Percentiles rank a stretch among this genome's conserved stretches.
Conservation (phyloP, 139 green algal genomes). For the Zygnema cylindricum region DNA sequence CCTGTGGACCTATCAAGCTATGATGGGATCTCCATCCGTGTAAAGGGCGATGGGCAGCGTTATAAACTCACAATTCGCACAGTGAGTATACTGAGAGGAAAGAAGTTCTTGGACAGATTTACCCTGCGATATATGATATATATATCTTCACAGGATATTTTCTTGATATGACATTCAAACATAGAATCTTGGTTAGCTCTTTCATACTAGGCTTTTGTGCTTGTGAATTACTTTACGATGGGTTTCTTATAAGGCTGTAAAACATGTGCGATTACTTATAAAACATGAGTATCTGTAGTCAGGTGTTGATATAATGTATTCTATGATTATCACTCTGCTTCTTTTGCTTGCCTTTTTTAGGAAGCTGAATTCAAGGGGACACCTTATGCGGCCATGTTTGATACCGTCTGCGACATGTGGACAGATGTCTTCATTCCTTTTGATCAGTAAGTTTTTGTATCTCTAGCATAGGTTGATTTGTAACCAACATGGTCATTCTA, state of each 20-base stretch:
- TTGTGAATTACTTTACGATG: too few species aligned
- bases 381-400: background rate
- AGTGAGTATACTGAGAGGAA: too few species aligned
- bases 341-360: too few species aligned
- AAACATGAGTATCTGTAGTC: too few species aligned
- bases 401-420: background rate
- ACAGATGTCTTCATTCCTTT: background rate
- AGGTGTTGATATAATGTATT: too few species aligned
- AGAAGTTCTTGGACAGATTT: background rate
- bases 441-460: background rate
- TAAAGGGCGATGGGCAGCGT: constrained; percentile 77
- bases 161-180: background rate
- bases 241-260: too few species aligned
- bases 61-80: constrained; percentile 87
- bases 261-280: too few species aligned
- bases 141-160: background rate
- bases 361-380: background rate
- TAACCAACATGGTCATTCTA: too few species aligned
- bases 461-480: too few species aligned
- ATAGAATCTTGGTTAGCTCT: background rate
- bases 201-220: background rate
- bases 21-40: constrained; percentile 65
- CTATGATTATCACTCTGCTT: too few species aligned
- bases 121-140: background rate
- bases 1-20: constrained; percentile 29